These are phyloP conservation scores for Pseudevernia furfuracea DNA, from an alignment of 495 filamentous ascomycete species.

Conservation along the genomic window DNA sequence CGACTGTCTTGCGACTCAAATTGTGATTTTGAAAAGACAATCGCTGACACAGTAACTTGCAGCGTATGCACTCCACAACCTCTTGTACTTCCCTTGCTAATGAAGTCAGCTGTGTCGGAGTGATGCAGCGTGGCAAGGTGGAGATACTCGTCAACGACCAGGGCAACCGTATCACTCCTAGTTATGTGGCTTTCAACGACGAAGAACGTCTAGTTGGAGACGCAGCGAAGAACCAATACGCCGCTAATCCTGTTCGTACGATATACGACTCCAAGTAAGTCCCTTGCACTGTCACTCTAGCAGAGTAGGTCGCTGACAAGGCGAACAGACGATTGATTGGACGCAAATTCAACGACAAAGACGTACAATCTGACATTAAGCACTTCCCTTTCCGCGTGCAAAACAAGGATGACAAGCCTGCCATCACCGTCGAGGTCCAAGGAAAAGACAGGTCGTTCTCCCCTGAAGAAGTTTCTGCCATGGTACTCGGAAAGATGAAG, in stretches of 20 bases:
- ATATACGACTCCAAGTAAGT: constrained; percentile 77
- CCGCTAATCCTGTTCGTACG: constrained; percentile 80
- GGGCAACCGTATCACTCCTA: constrained; percentile 98
- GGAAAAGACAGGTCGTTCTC: constrained; percentile 70
- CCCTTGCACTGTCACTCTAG: too few species aligned
- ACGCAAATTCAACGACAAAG: constrained; percentile 80
- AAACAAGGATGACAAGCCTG: constrained; percentile 74
- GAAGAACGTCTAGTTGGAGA: constrained; percentile 97
- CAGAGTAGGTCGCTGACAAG: too few species aligned
- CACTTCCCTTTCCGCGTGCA: constrained; percentile 85
- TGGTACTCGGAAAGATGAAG: constrained; percentile 93
- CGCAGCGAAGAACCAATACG: constrained; percentile 98
- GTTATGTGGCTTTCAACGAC: constrained; percentile 97
- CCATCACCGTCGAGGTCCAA: constrained; percentile 68
- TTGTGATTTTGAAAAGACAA: neutral
- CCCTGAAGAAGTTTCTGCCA: constrained; percentile 81
- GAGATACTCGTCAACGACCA: constrained; percentile 96
- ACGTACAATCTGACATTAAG: constrained; percentile 78
- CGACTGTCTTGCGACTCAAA: neutral
- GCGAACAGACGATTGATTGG: constrained; percentile 59
- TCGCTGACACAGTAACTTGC: neutral
- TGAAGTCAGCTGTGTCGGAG: constrained; percentile 84
- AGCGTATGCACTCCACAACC: neutral
- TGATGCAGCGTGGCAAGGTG: constrained; percentile 98
- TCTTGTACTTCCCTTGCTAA: neutral